A percentile compares a stretch with the other conserved stretches of the same genome.
phyloP scores from a whole-genome alignment of 352 stramenopile genomes.

The Blastocystis sp. region DNA sequence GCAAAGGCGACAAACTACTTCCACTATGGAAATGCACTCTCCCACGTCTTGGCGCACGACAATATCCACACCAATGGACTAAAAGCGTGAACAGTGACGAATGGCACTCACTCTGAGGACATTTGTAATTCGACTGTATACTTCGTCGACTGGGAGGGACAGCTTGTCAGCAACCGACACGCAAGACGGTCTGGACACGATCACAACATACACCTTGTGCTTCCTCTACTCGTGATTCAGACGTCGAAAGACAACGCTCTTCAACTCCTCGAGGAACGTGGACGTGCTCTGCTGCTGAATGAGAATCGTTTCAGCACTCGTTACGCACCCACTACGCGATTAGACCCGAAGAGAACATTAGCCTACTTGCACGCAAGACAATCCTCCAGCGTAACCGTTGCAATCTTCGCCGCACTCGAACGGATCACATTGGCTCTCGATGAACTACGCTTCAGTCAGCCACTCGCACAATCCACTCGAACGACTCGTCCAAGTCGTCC shows the following conservation, averaged over 20 bases:
- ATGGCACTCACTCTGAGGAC: neutral
- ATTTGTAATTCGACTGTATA: slow-evolving; percentile 5
- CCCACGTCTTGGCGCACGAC: slow-evolving; percentile 57
- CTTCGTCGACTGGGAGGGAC: neutral
- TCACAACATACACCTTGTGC: slow-evolving; percentile 13
- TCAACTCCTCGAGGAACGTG: slow-evolving; percentile 44
- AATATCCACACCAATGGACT: slow-evolving; percentile 45
- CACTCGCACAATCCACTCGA: neutral
- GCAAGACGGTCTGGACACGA: slow-evolving; percentile 53
- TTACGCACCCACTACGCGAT: slow-evolving; percentile 55
- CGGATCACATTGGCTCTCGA: slow-evolving; percentile 29
- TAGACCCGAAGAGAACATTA: neutral
- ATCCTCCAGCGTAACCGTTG: slow-evolving; percentile 43
- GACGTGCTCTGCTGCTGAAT: slow-evolving; percentile 62
- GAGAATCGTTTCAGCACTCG: slow-evolving; percentile 60
- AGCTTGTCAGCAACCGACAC: slow-evolving; percentile 27
- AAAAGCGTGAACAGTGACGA: neutral
- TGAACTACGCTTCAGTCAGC: neutral
- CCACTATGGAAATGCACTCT: slow-evolving; percentile 26
- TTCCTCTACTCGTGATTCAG: neutral
- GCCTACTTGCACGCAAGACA: slow-evolving; percentile 59
- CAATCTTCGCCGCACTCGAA: slow-evolving; percentile 29
- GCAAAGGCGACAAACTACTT: neutral
- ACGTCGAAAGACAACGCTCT: neutral
- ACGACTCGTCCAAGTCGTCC: slow-evolving; percentile 28